These are phyloP conservation scores for Yamadazyma mexicana DNA, from an alignment of 1,139 yeast species.

Conservation along the genomic window DNA sequence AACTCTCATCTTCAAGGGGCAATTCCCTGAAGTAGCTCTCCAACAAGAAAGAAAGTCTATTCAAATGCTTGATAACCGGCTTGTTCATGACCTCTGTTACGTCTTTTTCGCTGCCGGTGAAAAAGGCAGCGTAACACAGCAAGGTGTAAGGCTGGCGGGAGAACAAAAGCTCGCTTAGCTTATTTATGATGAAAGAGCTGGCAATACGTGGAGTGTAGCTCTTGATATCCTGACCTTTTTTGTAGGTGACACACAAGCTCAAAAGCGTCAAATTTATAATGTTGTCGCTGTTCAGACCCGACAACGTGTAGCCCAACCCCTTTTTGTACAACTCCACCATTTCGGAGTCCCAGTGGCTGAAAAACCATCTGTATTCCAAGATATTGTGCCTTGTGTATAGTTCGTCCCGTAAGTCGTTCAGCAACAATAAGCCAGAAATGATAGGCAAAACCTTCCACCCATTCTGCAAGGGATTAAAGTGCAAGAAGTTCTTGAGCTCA, in stretches of 20 bases:
- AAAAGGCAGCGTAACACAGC: constrained; percentile 21
- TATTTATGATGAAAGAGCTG: constrained; percentile 23
- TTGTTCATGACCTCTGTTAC: constrained; percentile 12
- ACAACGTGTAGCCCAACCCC: constrained; percentile 26
- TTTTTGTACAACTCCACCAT: constrained; percentile 23
- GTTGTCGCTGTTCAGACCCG: constrained; percentile 23
- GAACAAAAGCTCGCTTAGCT: constrained; percentile 25
- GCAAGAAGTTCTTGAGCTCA: constrained; percentile 36
- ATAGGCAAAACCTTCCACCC: constrained; percentile 61
- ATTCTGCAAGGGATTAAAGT: constrained; percentile 28
- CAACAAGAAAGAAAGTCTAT: constrained; percentile 46
- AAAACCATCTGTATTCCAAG: constrained; percentile 34
- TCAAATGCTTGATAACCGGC: constrained; percentile 53
- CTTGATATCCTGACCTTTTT: constrained; percentile 23
- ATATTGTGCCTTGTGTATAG: constrained; percentile 28
- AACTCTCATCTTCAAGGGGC: constrained; percentile 17
- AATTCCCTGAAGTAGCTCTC: constrained; percentile 33
- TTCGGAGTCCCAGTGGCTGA: constrained; percentile 32
- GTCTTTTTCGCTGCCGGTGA: constrained; percentile 9
- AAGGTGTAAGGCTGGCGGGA: constrained; percentile 14
- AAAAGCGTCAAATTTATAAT: constrained; percentile 32
- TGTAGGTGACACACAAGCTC: constrained; percentile 32
- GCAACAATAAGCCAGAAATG: constrained; percentile 52
- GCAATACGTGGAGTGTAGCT: constrained; percentile 27
- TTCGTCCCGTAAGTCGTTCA: constrained; percentile 39